Evolutionary conservation across 2,329 filamentous ascomycete species (phyloP).

Genomic region (Aureobasidium mangrovei): DNA sequence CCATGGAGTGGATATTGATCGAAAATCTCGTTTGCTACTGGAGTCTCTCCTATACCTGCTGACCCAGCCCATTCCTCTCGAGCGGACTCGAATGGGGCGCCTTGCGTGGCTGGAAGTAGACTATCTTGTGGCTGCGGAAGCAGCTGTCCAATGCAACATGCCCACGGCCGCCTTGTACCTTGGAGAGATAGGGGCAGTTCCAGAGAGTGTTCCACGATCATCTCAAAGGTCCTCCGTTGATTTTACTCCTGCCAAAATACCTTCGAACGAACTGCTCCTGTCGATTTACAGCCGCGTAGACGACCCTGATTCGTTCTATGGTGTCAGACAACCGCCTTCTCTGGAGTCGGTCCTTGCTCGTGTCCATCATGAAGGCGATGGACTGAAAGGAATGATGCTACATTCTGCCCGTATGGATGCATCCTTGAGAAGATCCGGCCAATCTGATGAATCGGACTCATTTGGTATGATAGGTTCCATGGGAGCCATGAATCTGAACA

Average conservation of each 20-base stretch:
- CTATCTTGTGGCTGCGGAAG: slow-evolving; percentile 57
- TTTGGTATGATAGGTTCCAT: slow-evolving; percentile 68
- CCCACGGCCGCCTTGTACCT: slow-evolving; percentile 79
- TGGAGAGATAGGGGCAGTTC: slow-evolving; percentile 50
- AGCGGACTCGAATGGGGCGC: slow-evolving; percentile 70
- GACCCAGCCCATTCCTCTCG: slow-evolving; percentile 64
- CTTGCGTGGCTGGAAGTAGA: slow-evolving; percentile 81
- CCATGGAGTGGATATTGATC: slow-evolving; percentile 39
- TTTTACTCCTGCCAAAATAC: slow-evolving; percentile 34
- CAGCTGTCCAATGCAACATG: slow-evolving; percentile 72
- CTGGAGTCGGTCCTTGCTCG: slow-evolving; percentile 69
- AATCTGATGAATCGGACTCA: slow-evolving; percentile 50
- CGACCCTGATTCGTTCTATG: slow-evolving; percentile 94
- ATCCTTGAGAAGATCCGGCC: slow-evolving; percentile 57
- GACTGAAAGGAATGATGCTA: slow-evolving; percentile 79
- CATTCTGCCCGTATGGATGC: slow-evolving; percentile 86
- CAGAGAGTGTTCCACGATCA: slow-evolving; percentile 26
- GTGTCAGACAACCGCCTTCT: slow-evolving; percentile 68
- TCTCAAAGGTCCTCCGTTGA: slow-evolving; percentile 58
- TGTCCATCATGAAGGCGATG: slow-evolving; percentile 83
- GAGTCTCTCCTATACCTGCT: slow-evolving; percentile 81
- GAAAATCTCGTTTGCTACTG: slow-evolving; percentile 64
- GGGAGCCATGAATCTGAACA: slow-evolving; percentile 72
- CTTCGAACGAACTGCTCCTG: slow-evolving; percentile 61
- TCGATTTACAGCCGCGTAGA: slow-evolving; percentile 86